Evolutionary conservation across 1,284 basidiomycete genomes (phyloP).

Genomic region (Leccinum variabile): DNA sequence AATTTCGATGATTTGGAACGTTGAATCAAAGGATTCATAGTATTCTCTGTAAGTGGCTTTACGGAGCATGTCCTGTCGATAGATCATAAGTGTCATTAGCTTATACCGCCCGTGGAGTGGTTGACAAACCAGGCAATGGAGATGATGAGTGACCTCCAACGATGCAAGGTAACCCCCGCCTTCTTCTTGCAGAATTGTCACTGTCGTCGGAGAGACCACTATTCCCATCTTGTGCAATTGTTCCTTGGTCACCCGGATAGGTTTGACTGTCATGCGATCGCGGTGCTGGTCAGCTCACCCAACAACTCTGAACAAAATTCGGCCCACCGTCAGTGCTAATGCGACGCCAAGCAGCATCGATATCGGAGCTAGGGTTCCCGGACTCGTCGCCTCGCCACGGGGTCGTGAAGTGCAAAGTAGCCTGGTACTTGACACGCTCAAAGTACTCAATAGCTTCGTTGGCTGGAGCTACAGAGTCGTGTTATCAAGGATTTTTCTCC

Average conservation of each 20-base stretch:
- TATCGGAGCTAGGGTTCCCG: slow-evolving; percentile 8
- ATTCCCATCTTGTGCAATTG: slow-evolving; percentile 7
- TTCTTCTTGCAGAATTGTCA: too few relatives aligned
- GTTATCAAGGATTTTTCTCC: too few relatives aligned
- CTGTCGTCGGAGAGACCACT: too few relatives aligned
- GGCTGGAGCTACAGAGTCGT: slow-evolving; percentile 2
- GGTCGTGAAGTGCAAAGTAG: background rate
- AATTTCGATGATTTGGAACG: too few relatives aligned
- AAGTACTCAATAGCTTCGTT: slow-evolving; percentile 14
- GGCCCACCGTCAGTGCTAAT: slow-evolving; percentile 7
- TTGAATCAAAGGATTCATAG: too few relatives aligned
- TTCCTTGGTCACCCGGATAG: slow-evolving; percentile 4
- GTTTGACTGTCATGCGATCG: background rate
- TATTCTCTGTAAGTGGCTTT: too few relatives aligned
- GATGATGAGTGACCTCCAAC: too few relatives aligned
- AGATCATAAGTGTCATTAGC: too few relatives aligned
- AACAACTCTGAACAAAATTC: background rate
- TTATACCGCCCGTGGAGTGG: too few relatives aligned
- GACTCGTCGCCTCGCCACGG: slow-evolving; percentile 7
- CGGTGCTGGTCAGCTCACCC: background rate
- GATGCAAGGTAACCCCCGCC: too few relatives aligned
- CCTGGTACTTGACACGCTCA: slow-evolving; percentile 5
- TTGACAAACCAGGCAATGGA: too few relatives aligned
- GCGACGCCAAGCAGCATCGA: slow-evolving; percentile 13
- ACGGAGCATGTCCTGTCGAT: too few relatives aligned